phyloP scores from a whole-genome alignment of 805 yeast species.

The Zygotorulaspora florentina region DNA sequence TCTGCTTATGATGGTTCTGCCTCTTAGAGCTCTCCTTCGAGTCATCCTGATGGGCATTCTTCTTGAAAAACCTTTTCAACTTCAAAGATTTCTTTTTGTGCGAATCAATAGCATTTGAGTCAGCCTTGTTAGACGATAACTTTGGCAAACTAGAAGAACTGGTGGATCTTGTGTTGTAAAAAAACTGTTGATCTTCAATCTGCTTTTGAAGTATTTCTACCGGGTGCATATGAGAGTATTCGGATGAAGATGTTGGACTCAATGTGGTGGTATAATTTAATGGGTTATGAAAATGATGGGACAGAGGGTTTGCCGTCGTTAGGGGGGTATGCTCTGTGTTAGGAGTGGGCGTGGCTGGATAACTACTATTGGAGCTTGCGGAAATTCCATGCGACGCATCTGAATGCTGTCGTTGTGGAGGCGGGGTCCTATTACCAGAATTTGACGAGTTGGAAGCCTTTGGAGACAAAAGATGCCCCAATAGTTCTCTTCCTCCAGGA shows the following conservation, averaged over 20 bases:
- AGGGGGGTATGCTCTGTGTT: constrained; percentile 5
- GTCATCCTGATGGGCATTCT: constrained; percentile 19
- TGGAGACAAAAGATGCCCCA: constrained; percentile 10
- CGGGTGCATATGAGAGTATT: constrained; percentile 27
- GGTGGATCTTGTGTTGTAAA: constrained; percentile 5
- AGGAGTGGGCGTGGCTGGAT: not conserved
- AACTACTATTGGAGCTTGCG: constrained; percentile 2
- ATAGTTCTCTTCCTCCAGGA: constrained; percentile 6
- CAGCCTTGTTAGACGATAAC: constrained; percentile 3
- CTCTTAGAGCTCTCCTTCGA: constrained; percentile 1
- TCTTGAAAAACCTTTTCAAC: constrained; percentile 51
- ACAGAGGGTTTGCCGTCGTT: constrained; percentile 11
- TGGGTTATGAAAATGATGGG: constrained; percentile 19
- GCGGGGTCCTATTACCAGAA: constrained; percentile 4
- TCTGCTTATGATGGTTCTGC: constrained; percentile 1
- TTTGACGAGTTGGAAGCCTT: constrained; percentile 10
- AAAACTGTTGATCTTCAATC: constrained; percentile 22
- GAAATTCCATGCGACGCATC: not conserved
- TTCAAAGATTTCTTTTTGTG: constrained; percentile 24
- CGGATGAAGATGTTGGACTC: constrained; percentile 14
- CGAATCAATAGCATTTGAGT: constrained; percentile 1
- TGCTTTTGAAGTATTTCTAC: constrained; percentile 28
- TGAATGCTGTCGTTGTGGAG: not conserved
- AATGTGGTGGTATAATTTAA: constrained; percentile 9
- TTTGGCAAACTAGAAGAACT: constrained; percentile 10